Base-by-base conservation (phyloP, 768 basidiomycete genomes). In the Serendipita sp. region DNA sequence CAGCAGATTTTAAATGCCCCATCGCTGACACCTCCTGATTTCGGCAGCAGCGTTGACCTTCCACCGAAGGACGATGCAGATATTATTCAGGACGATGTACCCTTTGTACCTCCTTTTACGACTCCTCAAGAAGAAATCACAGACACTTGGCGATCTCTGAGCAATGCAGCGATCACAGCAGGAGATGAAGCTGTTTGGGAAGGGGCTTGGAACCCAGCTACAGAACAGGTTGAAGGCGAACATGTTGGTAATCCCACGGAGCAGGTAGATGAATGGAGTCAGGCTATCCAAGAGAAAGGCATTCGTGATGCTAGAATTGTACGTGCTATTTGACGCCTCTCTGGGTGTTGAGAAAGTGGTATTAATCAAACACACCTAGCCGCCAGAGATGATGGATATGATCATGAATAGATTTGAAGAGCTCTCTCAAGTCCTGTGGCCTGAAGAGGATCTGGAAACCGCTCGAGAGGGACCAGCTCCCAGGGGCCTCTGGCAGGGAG, bases 401-500 rank as follows among this genome's bases (percentile, higher is more conserved):
- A 60, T 60, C 4, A n/a, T 60, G 16, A n/a, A n/a, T 10, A 23
- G 55, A 10, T 60, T 33, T n/a, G 34, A 31, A 10, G 55, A 60
- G 36, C n/a, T 60, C n/a, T 31, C 27, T n/a, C 27, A n/a, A 18
- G 27, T 11, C 11, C 33, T 60, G 34, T 60, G 55, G 55, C 55
- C 55, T 23, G 55, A 60, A 11, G 55, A 60, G 34, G 55, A 60
- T n/a, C 27, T 60, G 16, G 55, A 60, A 37, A 36, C 55, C 4
- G 27, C 34, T 8, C 55, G 55, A 60, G 55, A 60, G n/a, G 55
- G 16, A 31, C 55, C 55, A 60, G 55, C 55, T 27, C 55, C 55
- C 4, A 31, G 55, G 16, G n/a, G 10, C 4, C 27, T 11, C 10
- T 60, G 55, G 55, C 55, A 60, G 18, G 55, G 55, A 29, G 55